Base-by-base conservation (phyloP, 495 filamentous ascomycete species). In the Pseudoneurospora amorphoporcata region DNA sequence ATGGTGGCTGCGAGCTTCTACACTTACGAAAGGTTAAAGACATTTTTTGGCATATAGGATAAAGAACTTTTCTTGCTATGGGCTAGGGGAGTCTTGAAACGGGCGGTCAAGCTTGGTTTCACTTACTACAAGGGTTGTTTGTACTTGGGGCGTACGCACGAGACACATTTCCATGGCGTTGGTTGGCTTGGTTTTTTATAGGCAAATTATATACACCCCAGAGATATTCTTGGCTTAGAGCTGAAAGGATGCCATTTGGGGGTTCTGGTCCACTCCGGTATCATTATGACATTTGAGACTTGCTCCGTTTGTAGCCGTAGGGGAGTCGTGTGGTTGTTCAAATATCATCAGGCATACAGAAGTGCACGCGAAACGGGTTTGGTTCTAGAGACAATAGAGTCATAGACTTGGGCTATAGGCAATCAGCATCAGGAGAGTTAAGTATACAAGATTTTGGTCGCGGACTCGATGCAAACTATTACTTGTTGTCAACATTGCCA, bases 1-100 rank as follows among this genome's bases (percentile, higher is more conserved):
- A 92, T 99, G 92, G 89, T 83, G 72, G 95, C 95, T 39, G 91
- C 91, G 58, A 90, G 89, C 78, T 90, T 91, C 78, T 91, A 85
- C 72, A 83, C 84, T 9, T 98, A 98, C 75, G 94, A 98, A 83
- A 85, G 94, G 76, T 81, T 90, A 73, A 97, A 95, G 84, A 87
- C 84, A 75, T 84, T 84, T 74, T 81, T 95, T 72, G 90, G 90
- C 45, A 94, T 95, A 72, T 94, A 35, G 35, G 47, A 58, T 58
- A 16, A 14, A 87, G 79, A 78, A n/a, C 74, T 70, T 9, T 29
- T 53, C 70, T 75, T 71, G 79, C 16, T 43, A 23, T 19, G 68
- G 38, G 68, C 58, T 69, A 70, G 39, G 32, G 41, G 47, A 23
- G 12, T 35, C 53, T 65, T 35, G 53, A 65, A 61, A 65, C 14